phyloP scores from a whole-genome alignment of 768 basidiomycete genomes.

The Russula earlei region DNA sequence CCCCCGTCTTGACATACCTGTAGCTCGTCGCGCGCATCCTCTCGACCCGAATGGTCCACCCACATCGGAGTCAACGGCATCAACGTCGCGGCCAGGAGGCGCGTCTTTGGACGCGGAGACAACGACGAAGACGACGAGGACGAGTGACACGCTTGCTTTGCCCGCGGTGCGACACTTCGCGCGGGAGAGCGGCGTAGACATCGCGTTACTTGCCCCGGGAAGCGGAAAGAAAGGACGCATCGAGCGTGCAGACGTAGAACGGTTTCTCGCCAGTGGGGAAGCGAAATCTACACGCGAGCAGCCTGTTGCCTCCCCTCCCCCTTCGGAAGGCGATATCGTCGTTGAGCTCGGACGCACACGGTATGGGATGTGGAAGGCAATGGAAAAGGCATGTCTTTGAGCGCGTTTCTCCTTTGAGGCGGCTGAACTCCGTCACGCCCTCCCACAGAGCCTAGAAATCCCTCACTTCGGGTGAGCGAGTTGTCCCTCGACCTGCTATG shows the following conservation, averaged over 20 bases:
- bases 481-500: background rate
- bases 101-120: too few species aligned
- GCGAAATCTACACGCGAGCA: slow-evolving; percentile 15
- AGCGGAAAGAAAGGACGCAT: slow-evolving; percentile 69
- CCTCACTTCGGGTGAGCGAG: slow-evolving; percentile 70
- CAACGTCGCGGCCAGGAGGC: background rate
- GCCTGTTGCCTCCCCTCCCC: slow-evolving; percentile 1
- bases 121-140: background rate
- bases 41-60: slow-evolving; percentile 47
- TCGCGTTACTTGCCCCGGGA: slow-evolving; percentile 48
- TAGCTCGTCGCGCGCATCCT: slow-evolving; percentile 39
- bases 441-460: slow-evolving; percentile 62
- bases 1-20: background rate
- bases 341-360: slow-evolving; percentile 71
- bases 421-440: background rate
- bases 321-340: slow-evolving; percentile 37
- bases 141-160: slow-evolving; percentile 47
- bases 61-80: background rate
- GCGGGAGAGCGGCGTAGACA: slow-evolving; percentile 51
- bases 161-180: slow-evolving; percentile 78
- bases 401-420: background rate
- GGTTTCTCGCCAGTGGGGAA: slow-evolving; percentile 35
- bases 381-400: slow-evolving; percentile 57
- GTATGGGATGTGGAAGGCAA: slow-evolving; percentile 83
- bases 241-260: slow-evolving; percentile 65